Base-by-base conservation (phyloP, 2,329 filamentous ascomycete genomes). In the Diplodia seriata region DNA sequence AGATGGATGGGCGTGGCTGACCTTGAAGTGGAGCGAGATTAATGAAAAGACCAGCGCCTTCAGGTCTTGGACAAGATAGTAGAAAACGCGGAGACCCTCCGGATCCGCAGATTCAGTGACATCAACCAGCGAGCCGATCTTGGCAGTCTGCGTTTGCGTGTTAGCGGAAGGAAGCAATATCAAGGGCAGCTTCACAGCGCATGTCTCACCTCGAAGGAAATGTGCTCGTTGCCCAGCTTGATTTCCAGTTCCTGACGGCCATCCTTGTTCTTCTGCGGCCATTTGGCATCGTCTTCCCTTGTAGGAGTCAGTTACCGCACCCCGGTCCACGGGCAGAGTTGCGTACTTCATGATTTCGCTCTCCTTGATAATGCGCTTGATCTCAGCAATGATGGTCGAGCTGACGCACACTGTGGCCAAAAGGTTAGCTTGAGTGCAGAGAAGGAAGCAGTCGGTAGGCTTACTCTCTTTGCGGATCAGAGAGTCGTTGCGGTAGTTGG, bases 251-350 rank as follows among this genome's bases (percentile, higher is more conserved):
- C 95, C 79, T 99, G 95, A 71, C 94, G 89, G 43, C 95, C 95
- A 75, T 99, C 95, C 82, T 98, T 98, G 83, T 99, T 99, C 87
- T 98, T 99, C 80, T 96, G 93, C 0, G 95, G 95, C 95, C 95
- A 99, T 79, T 97, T 97, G 31, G 90, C 91, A 79, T 99, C 95
- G 77, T 99, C 95, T 89, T 99, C 95, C 84, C 93, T 97, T 73
- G 70, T 14, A 20, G 3, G 20, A 80, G 76, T 74, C 54, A 74
- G 56, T 29, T 68, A 26, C 51, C 47, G 59, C 50, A 12, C 49
- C 11, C 11, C 31, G 20, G 23, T 1, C 14, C 9, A 62, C 20
- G 31, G 47, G 12, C 33, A 9, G 23, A 23, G 33, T 20, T n/a
- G 72, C 84, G 66, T 87, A 96, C 93, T 98, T 98, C 84, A 96